These are phyloP conservation scores for Escallonia herrerae DNA, from an alignment of 129 eudicot species.

Conservation along the genomic window DNA sequence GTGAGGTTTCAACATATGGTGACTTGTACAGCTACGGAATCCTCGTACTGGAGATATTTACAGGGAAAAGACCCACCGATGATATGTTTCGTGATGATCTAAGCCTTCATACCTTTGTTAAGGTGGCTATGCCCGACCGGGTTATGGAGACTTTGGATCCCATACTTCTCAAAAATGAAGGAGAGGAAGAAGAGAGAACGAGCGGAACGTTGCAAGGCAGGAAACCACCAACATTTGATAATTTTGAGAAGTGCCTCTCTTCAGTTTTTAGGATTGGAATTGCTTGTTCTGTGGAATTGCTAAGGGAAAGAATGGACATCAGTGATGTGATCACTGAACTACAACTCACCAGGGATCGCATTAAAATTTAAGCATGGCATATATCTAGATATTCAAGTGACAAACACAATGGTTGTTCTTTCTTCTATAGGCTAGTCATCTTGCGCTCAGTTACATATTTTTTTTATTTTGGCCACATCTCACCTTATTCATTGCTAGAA, in stretches of 20 bases:
- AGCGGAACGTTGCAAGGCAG: background rate
- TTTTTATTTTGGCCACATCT: too few species aligned
- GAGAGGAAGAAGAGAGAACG: background rate
- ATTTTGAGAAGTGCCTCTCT: slow-evolving; percentile 5
- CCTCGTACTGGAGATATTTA: slow-evolving; percentile 28
- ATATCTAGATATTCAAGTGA: too few species aligned
- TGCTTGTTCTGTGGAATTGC: slow-evolving; percentile 22
- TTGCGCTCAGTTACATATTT: too few species aligned
- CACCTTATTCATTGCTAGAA: too few species aligned
- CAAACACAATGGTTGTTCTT: too few species aligned
- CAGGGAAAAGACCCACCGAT: slow-evolving; percentile 33
- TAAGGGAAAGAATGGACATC: slow-evolving; percentile 17
- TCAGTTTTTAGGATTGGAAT: slow-evolving; percentile 16
- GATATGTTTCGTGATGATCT: slow-evolving; percentile 12
- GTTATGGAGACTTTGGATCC: slow-evolving; percentile 17
- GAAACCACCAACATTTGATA: background rate
- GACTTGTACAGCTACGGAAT: slow-evolving; percentile 38
- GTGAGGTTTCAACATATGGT: slow-evolving; percentile 17
- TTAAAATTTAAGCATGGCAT: too few species aligned
- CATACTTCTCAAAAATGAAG: background rate
- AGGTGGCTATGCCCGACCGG: slow-evolving; percentile 2
- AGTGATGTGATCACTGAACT: background rate
- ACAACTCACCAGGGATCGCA: background rate
- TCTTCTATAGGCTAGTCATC: too few species aligned
- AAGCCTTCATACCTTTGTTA: slow-evolving; percentile 17